Evolutionary conservation across 1,139 yeast species (phyloP), one percentile per base, ranked within the genome.

Genomic region (Hemisphaericaspora lyxosophila): DNA sequence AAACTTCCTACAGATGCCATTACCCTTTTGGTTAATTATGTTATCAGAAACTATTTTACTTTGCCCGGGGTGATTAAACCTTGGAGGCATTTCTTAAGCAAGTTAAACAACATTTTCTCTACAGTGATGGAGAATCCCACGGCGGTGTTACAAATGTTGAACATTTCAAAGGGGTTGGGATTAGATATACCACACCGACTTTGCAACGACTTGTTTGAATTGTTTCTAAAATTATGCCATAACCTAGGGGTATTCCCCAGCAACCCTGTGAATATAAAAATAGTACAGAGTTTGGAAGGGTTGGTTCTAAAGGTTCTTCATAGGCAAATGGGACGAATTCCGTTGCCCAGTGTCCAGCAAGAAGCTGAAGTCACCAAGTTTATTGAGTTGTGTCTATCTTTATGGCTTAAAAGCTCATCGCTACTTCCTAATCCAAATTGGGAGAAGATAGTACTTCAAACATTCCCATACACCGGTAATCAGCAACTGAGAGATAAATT

Each of bases 381-480:
- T 7, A 38, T 44, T 12, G 72, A 67, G 41, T 34, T 46, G 5
- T 47, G 55, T 14, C 46, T 69, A 14, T 49, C 51, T 14, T 42
- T 60, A 1, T 70, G 75, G 75, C 48, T 64, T 4, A 38, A 43
- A 15, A 40, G 53, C 14, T 45, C 55, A 4, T 44, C 47, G n/a
- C 15, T 54, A 6, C 36, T 54, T 3, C 46, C 48, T 2, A 43
- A 52, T 20, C 50, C 51, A 3, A 66, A 62, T 41, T 70, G 76
- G 75, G 67, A 65, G 36, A 55, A 54, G 31, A 45, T 70, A 20
- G 52, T 67, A 15, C 54, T 67, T 23, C 76, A 70, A 41, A 60
- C 59, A 22, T 70, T 55, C 41, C 71, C 73, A 1, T 72, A 67
- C 39, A 50, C 67, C 32, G 77, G 77, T 4, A 68, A 68, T 43